These are phyloP conservation scores for Corylus avellana DNA, from an alignment of 306 rosid species.

Conservation along the genomic window DNA sequence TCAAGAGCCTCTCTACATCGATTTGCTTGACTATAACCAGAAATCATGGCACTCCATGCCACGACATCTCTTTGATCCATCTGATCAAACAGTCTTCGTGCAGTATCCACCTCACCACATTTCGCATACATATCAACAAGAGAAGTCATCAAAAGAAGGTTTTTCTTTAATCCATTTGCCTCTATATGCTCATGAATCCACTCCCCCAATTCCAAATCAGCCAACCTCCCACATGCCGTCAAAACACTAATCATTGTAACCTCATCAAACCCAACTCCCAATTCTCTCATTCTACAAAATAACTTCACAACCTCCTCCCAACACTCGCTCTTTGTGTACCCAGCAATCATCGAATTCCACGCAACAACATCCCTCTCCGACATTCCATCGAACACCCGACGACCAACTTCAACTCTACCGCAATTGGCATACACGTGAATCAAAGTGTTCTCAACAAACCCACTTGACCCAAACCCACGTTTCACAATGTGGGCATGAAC, in stretches of 20 bases:
- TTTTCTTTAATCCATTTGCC: constrained; percentile 36
- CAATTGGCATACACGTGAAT: constrained; percentile 50
- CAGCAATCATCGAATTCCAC: constrained; percentile 59
- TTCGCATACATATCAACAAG: constrained; percentile 63
- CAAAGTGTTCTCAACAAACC: constrained; percentile 49
- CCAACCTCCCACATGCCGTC: constrained; percentile 58
- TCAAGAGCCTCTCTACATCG: constrained; percentile 56
- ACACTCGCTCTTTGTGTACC: constrained; percentile 41
- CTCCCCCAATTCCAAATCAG: constrained; percentile 53
- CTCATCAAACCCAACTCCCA: constrained; percentile 40
- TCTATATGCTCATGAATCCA: constrained; percentile 47
- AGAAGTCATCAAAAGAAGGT: constrained; percentile 49
- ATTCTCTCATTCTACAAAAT: constrained; percentile 41
- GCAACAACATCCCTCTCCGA: constrained; percentile 32
- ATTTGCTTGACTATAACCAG: constrained; percentile 60
- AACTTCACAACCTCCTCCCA: constrained; percentile 56
- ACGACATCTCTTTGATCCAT: constrained; percentile 58
- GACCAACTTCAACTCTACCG: constrained; percentile 41
- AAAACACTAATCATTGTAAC: constrained; percentile 55
- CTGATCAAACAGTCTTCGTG: constrained; percentile 44
- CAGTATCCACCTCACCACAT: constrained; percentile 57
- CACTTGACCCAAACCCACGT: constrained; percentile 41
- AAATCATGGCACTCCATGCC: constrained; percentile 72
- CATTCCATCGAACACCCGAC: constrained; percentile 62
- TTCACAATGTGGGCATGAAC: constrained; percentile 50